Base-by-base conservation (phyloP, 176 grass and related monocot genomes). In the Triticum urartu region DNA sequence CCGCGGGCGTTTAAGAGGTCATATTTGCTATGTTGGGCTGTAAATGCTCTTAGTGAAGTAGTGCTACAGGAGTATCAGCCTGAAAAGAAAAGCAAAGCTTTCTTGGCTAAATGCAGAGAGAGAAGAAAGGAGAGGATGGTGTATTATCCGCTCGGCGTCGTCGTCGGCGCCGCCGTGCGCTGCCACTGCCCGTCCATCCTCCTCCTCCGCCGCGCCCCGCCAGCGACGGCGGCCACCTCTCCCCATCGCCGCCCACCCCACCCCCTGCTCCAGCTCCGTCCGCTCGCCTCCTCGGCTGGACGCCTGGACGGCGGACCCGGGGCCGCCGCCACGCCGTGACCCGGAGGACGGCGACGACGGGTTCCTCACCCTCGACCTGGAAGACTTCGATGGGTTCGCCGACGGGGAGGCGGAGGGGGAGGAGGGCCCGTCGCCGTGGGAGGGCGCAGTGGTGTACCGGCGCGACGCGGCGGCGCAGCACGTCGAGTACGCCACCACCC, bases 381-480 rank as follows among this genome's bases (percentile, higher is more conserved):
- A 71, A 3, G 54, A 83, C 0, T 43, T 69, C 48, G 72, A 75
- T 24, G 72, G 42, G 62, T 2, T 5, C 13, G 22, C n/a, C 8
- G 71, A 74, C 71, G 71, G 0, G 22, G 50, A 54, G 48, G 45
- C 40, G 34, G 38, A 39, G 0, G 38, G 38, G 12, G 91, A 89
- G 2, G 87, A 73, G 4, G 38, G 59, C 5, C 39, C 35, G 13
- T 88, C 45, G 3, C 95, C 88, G 6, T 95, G 91, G 89, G 89
- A 98, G 69, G 91, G 93, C 7, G 93, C 91, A 45, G 30, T 95
- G 25, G 88, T 95, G n/a, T 98, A 95, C 86, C 93, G 80, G 21
- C 86, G 95, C 67, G 90, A 98, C 80, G 86, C 91, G 20, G 79
- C 86, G 68, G 84, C 84, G 40, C 75, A 80, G 10, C 96, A 95